A percentile compares a stretch with the other conserved stretches of the same genome.
Evolutionary conservation across 495 filamentous ascomycete species (phyloP).

Genomic region (Lasiosphaeria hispida): DNA sequence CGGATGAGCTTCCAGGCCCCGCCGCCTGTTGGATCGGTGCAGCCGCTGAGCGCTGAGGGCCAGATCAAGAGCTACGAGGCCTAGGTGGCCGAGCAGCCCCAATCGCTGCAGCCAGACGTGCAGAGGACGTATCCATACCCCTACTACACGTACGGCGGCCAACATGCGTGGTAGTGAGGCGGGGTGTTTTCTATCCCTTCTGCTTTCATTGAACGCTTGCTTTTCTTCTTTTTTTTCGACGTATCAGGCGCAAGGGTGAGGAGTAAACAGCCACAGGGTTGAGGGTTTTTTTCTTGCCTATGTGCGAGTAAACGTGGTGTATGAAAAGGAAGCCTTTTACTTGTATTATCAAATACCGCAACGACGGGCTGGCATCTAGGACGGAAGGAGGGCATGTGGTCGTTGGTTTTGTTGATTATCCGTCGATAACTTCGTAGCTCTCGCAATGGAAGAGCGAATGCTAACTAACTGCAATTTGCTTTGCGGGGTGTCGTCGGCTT

Average conservation of each 20-base stretch:
- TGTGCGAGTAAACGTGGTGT: conserved; percentile 11
- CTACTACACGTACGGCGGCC: too few species aligned
- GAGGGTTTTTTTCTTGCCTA: background rate
- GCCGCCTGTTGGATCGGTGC: conserved; percentile 45
- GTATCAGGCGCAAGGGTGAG: conserved; percentile 3
- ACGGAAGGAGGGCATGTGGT: background rate
- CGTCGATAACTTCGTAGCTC: background rate
- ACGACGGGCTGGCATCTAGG: background rate
- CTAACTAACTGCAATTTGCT: background rate
- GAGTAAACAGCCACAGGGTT: conserved; percentile 7
- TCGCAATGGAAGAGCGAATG: background rate
- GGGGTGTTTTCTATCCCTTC: background rate
- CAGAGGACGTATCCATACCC: background rate
- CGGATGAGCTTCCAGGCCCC: conserved; percentile 61
- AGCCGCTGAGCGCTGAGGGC: conserved; percentile 66
- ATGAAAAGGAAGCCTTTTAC: conserved; percentile 18
- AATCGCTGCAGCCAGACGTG: background rate
- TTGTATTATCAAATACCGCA: conserved; percentile 7
- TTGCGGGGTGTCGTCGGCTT: background rate
- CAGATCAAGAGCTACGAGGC: conserved; percentile 51
- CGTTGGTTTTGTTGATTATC: background rate
- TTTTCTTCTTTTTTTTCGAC: conserved; percentile 7
- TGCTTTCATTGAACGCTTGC: conserved; percentile 1
- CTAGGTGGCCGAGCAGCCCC: conserved; percentile 22
- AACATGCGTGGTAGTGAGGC: background rate